Evolutionary conservation across 495 filamentous ascomycete species (phyloP).

Genomic region (Penicillium canariense): DNA sequence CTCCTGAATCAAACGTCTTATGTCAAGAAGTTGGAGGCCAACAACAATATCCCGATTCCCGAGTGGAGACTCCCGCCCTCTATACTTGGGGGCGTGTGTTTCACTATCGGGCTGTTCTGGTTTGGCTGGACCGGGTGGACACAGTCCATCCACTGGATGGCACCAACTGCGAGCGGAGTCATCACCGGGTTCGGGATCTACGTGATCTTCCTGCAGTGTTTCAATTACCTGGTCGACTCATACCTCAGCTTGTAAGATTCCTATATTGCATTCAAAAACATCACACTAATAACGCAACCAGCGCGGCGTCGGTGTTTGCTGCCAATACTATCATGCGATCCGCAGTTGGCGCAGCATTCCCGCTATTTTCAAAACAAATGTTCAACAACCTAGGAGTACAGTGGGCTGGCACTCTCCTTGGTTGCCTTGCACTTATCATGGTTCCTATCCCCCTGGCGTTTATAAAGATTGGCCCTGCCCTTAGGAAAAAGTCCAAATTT

Average conservation of each 20-base stretch:
- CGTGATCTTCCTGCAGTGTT: conserved; percentile 39
- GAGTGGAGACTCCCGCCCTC: conserved; percentile 44
- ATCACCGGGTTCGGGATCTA: conserved; percentile 35
- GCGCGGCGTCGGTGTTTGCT: conserved; percentile 87
- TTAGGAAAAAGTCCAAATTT: conserved; percentile 39
- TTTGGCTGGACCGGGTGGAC: conserved; percentile 42
- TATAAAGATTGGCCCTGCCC: conserved; percentile 30
- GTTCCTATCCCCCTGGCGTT: conserved; percentile 66
- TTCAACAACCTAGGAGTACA: conserved; percentile 73
- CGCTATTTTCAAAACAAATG: conserved; percentile 79
- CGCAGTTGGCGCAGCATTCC: conserved; percentile 73
- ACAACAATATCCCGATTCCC: conserved; percentile 34
- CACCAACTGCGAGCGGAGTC: conserved; percentile 36
- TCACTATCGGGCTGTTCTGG: conserved; percentile 56
- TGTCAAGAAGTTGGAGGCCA: conserved; percentile 28
- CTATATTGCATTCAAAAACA: background rate
- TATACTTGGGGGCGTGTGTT: conserved; percentile 47
- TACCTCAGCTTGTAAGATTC: conserved; percentile 65
- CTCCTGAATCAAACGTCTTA: conserved; percentile 29
- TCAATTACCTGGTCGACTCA: conserved; percentile 42
- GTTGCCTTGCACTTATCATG: conserved; percentile 65
- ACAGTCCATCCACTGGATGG: conserved; percentile 38
- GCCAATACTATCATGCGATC: conserved; percentile 86
- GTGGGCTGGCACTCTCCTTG: conserved; percentile 75
- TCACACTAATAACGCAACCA: conserved; percentile 19